Conservation (phyloP, 495 filamentous ascomycete species). For the Pseudomonodictys pantanalensis region DNA sequence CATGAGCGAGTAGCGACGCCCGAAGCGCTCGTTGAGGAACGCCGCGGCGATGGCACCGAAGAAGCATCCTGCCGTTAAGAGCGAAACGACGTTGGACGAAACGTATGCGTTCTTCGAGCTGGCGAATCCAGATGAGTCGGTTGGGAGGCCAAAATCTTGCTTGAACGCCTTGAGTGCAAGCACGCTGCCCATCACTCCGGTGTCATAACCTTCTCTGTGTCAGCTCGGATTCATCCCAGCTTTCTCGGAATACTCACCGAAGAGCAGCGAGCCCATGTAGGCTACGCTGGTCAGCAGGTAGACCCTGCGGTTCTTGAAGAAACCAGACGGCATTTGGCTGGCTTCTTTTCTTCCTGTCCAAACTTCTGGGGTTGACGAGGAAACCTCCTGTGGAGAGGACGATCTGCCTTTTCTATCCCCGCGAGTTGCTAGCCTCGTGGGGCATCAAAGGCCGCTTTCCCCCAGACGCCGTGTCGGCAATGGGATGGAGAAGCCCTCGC, state of each 20-base stretch:
- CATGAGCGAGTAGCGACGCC: conserved; percentile 32
- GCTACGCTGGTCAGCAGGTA: conserved; percentile 55
- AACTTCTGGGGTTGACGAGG: background rate
- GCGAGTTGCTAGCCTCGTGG: no score
- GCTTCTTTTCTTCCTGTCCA: background rate
- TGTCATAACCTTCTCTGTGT: conserved; percentile 43
- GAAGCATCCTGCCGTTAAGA: conserved; percentile 49
- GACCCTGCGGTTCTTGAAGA: conserved; percentile 54
- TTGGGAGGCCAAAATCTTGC: background rate
- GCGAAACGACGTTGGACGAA: conserved; percentile 57
- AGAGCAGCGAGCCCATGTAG: conserved; percentile 54
- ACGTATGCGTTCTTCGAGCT: conserved; percentile 52
- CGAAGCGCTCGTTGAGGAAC: conserved; percentile 31
- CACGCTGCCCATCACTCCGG: background rate
- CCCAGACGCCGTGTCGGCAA: no score
- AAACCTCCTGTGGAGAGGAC: no score
- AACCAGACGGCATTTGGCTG: conserved; percentile 9
- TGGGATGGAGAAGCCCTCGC: no score
- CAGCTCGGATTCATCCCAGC: no score
- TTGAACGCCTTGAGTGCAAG: background rate
- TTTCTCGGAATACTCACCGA: no score
- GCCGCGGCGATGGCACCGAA: conserved; percentile 32
- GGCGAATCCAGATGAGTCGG: background rate
- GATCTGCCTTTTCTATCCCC: no score
- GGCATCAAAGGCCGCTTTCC: no score